Conservation (phyloP, 441 rosid genomes). For the Euphorbia corollata region DNA sequence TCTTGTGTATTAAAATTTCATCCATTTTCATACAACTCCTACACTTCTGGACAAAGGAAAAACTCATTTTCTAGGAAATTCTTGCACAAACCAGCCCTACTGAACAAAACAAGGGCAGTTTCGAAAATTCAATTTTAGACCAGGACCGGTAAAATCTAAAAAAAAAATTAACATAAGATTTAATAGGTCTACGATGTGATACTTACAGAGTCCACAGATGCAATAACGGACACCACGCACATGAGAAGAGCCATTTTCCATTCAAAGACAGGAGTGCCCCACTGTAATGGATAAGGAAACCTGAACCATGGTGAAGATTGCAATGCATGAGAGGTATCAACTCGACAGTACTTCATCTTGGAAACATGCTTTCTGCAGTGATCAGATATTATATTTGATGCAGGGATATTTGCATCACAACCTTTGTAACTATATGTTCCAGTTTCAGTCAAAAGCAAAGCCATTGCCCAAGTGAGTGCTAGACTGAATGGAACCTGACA, state of each 20-base stretch:
- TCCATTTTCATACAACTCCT: background rate
- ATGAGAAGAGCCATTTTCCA: constrained; percentile 90
- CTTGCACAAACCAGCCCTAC: background rate
- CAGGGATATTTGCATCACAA: constrained; percentile 66
- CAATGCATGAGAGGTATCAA: constrained; percentile 78
- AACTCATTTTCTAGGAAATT: background rate
- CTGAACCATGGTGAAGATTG: constrained; percentile 88
- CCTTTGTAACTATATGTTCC: constrained; percentile 79
- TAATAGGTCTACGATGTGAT: background rate
- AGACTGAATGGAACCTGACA: constrained; percentile 88
- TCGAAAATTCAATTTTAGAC: background rate
- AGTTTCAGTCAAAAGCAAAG: constrained; percentile 75
- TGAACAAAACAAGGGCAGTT: background rate
- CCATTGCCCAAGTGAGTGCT: constrained; percentile 83
- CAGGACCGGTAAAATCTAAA: too few species aligned
- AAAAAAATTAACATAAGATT: too few species aligned
- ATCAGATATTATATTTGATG: constrained; percentile 68
- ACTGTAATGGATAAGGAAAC: constrained; percentile 91
- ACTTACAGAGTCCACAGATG: constrained; percentile 90
- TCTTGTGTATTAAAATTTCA: too few species aligned
- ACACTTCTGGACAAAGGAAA: background rate
- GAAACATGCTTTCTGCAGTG: constrained; percentile 78
- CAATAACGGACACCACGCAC: constrained; percentile 75
- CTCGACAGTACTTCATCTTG: constrained; percentile 77
- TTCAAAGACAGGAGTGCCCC: constrained; percentile 88